Base-by-base conservation (phyloP, 2,329 filamentous ascomycete species). In the Neofusicoccum parvum region DNA sequence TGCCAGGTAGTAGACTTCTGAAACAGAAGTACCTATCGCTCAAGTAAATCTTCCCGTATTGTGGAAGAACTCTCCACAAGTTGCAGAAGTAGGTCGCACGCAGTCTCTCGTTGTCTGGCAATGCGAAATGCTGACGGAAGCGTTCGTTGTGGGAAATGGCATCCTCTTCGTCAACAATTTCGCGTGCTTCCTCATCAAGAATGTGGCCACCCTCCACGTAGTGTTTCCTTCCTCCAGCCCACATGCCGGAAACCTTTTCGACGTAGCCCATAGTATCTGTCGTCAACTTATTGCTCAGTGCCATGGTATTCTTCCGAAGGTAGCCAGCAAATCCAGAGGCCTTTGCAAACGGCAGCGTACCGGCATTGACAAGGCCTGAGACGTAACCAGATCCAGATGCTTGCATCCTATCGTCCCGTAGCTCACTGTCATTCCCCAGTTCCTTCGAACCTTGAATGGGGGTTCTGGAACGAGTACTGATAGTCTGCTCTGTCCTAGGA, bases 11-110 rank as follows among this genome's bases (percentile, higher is more conserved):
- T 62, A 98, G 81, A 74, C 94, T 97, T 65, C 95, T 90, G 79
- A 97, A 99, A 80, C 95, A 99, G 69, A 98, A 92, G 66, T 89
- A 90, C 23, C 87, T 87, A 70, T 93, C 88, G 74, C 95, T 94
- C 70, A 98, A 89, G 78, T 99, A 99, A 39, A 98, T 91, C 79
- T 98, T 99, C 71, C 95, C 95, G 72, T 97, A 98, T 1, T 98
- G 84, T 2, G 95, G 95, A 36, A 98, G 79, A 0, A 97, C 92
- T 2, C 94, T 88, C 71, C 96, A 88, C n/a, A 98, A 84, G 74
- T 91, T 92, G n/a, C 92, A 92, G 77, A 93, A 98, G 78, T 95
- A 98, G 0, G 92, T 92, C 1, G 94, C 94, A 68, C 92, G 88
- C 1, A 99, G 86, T 74, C 88, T 90, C 75, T 99, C 95, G 0